A percentile compares a stretch with the other conserved stretches of the same genome.
These are phyloP conservation scores for Aegilops tauschii DNA, from an alignment of 176 grass and related monocot genomes.

Conservation along the genomic window DNA sequence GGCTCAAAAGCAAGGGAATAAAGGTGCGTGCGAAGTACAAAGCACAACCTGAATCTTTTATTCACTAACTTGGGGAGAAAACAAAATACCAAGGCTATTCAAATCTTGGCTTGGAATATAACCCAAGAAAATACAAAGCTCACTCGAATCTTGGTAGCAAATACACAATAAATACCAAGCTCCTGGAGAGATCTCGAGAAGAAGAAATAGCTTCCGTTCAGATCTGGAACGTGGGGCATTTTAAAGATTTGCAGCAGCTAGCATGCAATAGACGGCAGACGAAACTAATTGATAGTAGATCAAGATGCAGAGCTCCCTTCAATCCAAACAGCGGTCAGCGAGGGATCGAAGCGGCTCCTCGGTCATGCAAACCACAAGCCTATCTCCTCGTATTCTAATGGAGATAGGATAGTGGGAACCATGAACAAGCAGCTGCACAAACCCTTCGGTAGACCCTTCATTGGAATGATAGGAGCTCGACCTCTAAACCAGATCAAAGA, in stretches of 20 bases:
- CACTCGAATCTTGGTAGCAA: too few species aligned
- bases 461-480: conserved; percentile 62
- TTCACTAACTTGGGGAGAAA: background rate
- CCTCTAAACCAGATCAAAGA: conserved; percentile 8
- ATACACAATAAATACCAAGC: background rate
- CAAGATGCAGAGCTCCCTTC: conserved; percentile 91
- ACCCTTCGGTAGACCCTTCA: conserved; percentile 44
- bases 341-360: conserved; percentile 57
- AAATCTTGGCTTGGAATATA: background rate
- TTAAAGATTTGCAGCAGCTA: background rate
- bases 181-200: background rate
- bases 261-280: background rate
- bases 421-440: conserved; percentile 72
- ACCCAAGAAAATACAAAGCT: too few species aligned
- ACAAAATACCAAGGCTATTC: too few species aligned
- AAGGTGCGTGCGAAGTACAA: background rate
- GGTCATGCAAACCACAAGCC: conserved; percentile 86
- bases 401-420: conserved; percentile 79
- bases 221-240: background rate
- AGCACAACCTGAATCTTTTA: background rate
- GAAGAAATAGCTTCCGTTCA: background rate
- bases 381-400: conserved; percentile 39
- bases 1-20: conserved; percentile 7
- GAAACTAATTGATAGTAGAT: background rate
- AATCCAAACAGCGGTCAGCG: conserved; percentile 70